Base-by-base conservation (phyloP, 176 grass and related monocot genomes). In the Avena atlantica region DNA sequence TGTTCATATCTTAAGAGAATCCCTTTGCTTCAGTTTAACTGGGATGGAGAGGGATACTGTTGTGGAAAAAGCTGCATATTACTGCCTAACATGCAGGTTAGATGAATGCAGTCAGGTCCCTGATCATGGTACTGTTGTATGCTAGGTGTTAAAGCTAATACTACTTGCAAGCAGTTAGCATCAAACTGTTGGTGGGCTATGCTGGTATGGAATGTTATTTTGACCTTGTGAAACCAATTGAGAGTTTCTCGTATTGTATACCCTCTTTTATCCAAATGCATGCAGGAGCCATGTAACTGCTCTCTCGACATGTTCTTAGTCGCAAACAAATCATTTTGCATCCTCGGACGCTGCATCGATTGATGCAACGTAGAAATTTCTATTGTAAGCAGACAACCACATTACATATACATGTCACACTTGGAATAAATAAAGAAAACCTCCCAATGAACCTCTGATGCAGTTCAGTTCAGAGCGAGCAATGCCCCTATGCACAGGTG, bases 1-100 rank as follows among this genome's bases (percentile, higher is more conserved):
- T 36, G n/a, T 57, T 76, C 40, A 67, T 76, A 50, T 23, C 19
- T 77, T 42, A n/a, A 6, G 49, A 8, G 61, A 79, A 89, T 19
- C 10, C 13, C 62, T 70, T 31, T 48, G 17, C 16, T 48, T 73
- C 25, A 19, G 66, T 20, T 55, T 55, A 16, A 55, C 13, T 56
- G 52, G 52, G 52, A 56, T 56, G 52, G 52, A 56, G 52, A 56
- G 52, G 52, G 52, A 1, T 70, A 20, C 16, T 69, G 2, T 40
- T 11, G 34, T 70, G 67, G 7, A 16, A 19, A 70, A 40, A 70
- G 67, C 16, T 40, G 67, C 67, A 42, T 42, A 7, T 70, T 68
- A 36, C 1, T 34, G 17, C 5, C 14, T 2, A 36, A 15, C 64
- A 68, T 68, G 12, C 27, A 68, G 27, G 13, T 68, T 68, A 37